phyloP scores from a whole-genome alignment of 768 basidiomycete genomes.

The Mycena maculata region DNA sequence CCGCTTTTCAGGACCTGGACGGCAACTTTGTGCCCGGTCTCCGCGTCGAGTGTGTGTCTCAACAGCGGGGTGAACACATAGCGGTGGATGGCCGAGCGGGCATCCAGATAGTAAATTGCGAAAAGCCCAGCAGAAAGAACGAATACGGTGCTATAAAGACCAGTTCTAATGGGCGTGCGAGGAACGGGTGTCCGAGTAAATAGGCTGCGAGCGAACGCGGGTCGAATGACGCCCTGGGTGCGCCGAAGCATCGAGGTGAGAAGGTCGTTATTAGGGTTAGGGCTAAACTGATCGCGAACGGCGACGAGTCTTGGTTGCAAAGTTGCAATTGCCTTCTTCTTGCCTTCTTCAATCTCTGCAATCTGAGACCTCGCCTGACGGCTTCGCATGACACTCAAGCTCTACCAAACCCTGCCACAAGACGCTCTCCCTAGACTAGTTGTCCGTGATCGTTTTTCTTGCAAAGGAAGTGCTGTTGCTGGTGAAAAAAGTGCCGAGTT shows the following conservation, averaged over 20 bases:
- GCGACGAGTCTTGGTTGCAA: too few relatives aligned
- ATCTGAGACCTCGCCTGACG: too few relatives aligned
- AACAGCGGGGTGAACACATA: slow-evolving; percentile 85
- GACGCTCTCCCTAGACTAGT: too few relatives aligned
- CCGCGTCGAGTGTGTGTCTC: slow-evolving; percentile 79
- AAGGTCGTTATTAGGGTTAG: too few relatives aligned
- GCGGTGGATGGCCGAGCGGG: slow-evolving; percentile 87
- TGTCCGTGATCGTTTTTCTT: too few relatives aligned
- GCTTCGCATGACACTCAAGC: too few relatives aligned
- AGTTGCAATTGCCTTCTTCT: too few relatives aligned
- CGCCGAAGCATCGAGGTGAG: slow-evolving; percentile 9
- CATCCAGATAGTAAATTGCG: slow-evolving; percentile 88
- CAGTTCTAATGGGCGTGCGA: slow-evolving; percentile 52
- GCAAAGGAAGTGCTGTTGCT: too few relatives aligned
- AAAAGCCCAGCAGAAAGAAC: slow-evolving; percentile 73
- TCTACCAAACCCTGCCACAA: too few relatives aligned
- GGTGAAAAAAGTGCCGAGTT: too few relatives aligned
- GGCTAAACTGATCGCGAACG: too few relatives aligned
- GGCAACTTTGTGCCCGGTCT: slow-evolving; percentile 87
- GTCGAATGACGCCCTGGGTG: slow-evolving; percentile 36
- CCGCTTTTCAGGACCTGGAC: slow-evolving; percentile 82
- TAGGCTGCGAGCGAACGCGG: slow-evolving; percentile 29
- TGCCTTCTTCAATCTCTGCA: too few relatives aligned
- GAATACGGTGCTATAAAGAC: slow-evolving; percentile 66
- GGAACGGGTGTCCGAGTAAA: slow-evolving; percentile 38